Percentiles rank a stretch among this genome's conserved stretches.
These are phyloP conservation scores for Inosperma sp. DNA, from an alignment of 768 basidiomycete genomes.

Conservation along the genomic window DNA sequence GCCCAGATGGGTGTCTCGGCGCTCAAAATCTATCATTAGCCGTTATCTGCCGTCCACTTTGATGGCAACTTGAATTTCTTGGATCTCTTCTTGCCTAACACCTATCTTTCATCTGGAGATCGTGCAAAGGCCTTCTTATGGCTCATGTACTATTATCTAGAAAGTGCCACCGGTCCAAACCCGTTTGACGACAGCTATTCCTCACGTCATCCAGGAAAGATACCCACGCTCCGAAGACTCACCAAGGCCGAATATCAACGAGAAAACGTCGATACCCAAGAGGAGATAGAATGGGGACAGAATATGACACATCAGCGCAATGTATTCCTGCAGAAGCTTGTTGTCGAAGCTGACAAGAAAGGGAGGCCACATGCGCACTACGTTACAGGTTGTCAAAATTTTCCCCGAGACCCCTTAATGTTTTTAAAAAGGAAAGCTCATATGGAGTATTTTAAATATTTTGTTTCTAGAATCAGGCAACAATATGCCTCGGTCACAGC, in stretches of 20 bases:
- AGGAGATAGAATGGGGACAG: conserved; percentile 75
- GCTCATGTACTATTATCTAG: conserved; percentile 80
- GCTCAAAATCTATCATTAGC: conserved; percentile 32
- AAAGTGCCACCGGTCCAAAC: conserved; percentile 57
- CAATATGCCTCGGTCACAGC: conserved; percentile 32
- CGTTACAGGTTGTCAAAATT: conserved; percentile 48
- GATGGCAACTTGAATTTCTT: conserved; percentile 71
- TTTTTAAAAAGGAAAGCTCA: background rate
- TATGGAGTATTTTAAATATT: background rate
- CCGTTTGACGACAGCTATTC: conserved; percentile 73
- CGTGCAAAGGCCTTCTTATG: conserved; percentile 80
- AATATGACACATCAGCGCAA: conserved; percentile 71
- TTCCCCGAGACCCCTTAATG: conserved; percentile 4
- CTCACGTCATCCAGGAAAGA: conserved; percentile 51
- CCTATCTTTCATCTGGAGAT: conserved; percentile 62
- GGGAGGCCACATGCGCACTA: conserved; percentile 39
- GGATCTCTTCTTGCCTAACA: conserved; percentile 75
- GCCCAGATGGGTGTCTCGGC: conserved; percentile 3
- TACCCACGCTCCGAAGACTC: conserved; percentile 55
- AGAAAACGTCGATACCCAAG: conserved; percentile 76
- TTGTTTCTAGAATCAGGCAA: conserved; percentile 29
- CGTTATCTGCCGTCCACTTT: conserved; percentile 64
- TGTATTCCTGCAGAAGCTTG: conserved; percentile 64
- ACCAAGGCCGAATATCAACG: conserved; percentile 47
- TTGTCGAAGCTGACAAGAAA: conserved; percentile 53